Evolutionary conservation across 352 stramenopile species (phyloP), one percentile per base, ranked within the genome.

Genomic region (Globisporangium sylvaticum): DNA sequence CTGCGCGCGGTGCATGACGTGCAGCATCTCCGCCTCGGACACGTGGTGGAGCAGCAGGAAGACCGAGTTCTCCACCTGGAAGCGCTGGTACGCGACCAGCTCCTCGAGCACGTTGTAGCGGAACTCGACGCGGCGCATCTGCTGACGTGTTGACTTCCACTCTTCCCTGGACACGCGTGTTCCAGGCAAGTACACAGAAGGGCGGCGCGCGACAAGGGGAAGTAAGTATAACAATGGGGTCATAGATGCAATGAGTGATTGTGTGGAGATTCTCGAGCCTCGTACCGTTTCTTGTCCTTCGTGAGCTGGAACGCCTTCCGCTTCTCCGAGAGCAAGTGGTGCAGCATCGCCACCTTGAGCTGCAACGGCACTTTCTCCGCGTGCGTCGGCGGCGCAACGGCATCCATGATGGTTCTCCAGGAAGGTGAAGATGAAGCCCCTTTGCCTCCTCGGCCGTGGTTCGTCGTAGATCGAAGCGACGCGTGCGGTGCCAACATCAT

Each of bases 21-120:
- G 71, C 24, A 86, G 22, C 52, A 92, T 90, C 20, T 94, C 86
- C 29, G 65, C 37, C 55, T 94, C 83, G 4, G 76, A 79, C 50
- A 94, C 70, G 62, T 72, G 81, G 31, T 84, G 75, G 2, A 94
- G 72, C 53, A 94, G 57, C 20, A 94, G 69, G 55, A 94, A 92
- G 52, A 85, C 77, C 1, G 80, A 70, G 62, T 89, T 80, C 58
- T 88, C 77, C 32, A 78, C 78, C 58, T 88, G 73, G 29, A 94
- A 83, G 10, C 73, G 78, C 59, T 91, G 82, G 37, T 80, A 89
- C 8, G 78, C 79, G 1, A 76, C 76, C 48, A 94, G 59, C 39
- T 92, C 84, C 20, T 90, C 81, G 29, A 90, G 62, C 14, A 91
- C 82, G 39, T 91, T 84, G 72, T 91, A 91, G 32, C 78, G 74